Percentiles rank a stretch among this genome's conserved stretches.
Conservation (phyloP, 495 filamentous ascomycete species). For the Elaphomyces granulatus region DNA sequence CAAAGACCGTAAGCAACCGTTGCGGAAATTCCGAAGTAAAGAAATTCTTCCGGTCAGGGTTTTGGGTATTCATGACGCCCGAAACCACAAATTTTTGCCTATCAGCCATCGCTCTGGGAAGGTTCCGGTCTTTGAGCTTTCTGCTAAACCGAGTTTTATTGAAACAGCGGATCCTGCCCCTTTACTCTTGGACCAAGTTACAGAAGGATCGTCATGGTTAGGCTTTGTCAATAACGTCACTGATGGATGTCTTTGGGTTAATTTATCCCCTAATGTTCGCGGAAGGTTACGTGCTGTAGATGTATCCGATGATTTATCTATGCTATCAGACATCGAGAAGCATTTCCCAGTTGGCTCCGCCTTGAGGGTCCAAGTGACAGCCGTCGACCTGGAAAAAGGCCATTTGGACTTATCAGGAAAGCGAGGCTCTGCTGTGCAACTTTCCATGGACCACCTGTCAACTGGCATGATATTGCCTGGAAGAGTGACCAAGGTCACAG, state of each 20-base stretch:
- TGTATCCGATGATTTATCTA: slow-evolving; percentile 69
- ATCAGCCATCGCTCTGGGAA: slow-evolving; percentile 72
- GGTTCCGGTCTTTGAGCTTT: slow-evolving; percentile 70
- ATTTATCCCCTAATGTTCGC: slow-evolving; percentile 76
- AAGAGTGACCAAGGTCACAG: slow-evolving; percentile 73
- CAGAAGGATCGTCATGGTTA: slow-evolving; percentile 51
- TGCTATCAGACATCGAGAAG: slow-evolving; percentile 57
- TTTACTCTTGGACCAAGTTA: slow-evolving; percentile 59
- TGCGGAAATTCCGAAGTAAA: slow-evolving; percentile 55
- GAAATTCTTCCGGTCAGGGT: slow-evolving; percentile 60
- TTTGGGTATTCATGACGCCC: slow-evolving; percentile 76
- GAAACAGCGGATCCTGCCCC: slow-evolving; percentile 37
- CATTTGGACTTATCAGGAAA: slow-evolving; percentile 72
- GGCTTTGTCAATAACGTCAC: slow-evolving; percentile 82
- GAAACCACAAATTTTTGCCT: slow-evolving; percentile 80
- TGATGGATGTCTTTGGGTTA: slow-evolving; percentile 71
- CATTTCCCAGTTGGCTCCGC: slow-evolving; percentile 84
- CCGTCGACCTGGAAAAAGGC: slow-evolving; percentile 55
- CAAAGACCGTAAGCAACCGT: slow-evolving; percentile 60
- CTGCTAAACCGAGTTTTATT: slow-evolving; percentile 61
- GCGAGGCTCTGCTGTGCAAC: slow-evolving; percentile 27
- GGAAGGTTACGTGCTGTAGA: slow-evolving; percentile 70
- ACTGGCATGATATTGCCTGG: slow-evolving; percentile 68
- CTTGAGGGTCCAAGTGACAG: slow-evolving; percentile 58
- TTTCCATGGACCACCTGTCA: slow-evolving; percentile 35